These are phyloP conservation scores for Pseudonitzschia multistriata DNA, from an alignment of 108 stramenopile species.

Conservation along the genomic window DNA sequence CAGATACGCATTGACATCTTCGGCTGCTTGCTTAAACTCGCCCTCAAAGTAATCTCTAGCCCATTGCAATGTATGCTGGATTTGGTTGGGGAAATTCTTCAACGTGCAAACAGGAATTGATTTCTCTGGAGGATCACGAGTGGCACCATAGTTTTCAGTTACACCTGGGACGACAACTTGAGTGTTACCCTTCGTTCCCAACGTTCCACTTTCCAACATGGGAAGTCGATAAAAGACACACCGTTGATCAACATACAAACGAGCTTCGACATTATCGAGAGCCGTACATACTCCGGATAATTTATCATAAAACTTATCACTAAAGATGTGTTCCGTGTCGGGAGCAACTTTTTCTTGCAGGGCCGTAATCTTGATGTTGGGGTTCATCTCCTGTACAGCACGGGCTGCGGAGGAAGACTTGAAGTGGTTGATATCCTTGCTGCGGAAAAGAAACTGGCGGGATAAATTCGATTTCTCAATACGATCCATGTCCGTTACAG, in stretches of 20 bases:
- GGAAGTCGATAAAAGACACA: slow-evolving; percentile 95
- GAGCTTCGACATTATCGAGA: slow-evolving; percentile 98
- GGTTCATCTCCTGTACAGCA: slow-evolving; percentile 91
- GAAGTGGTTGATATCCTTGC: slow-evolving; percentile 90
- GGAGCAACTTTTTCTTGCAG: slow-evolving; percentile 91
- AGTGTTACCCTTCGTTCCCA: slow-evolving; percentile 97
- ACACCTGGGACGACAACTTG: slow-evolving; percentile 96
- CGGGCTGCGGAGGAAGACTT: slow-evolving; percentile 89
- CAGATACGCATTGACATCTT: slow-evolving; percentile 94
- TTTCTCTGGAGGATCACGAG: slow-evolving; percentile 98
- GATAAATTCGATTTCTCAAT: slow-evolving; percentile 97
- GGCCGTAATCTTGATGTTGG: slow-evolving; percentile 77
- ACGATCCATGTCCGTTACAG: slow-evolving; percentile 99
- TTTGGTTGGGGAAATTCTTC: slow-evolving; percentile 99
- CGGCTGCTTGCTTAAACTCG: slow-evolving; percentile 92
- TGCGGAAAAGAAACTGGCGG: slow-evolving; percentile 97
- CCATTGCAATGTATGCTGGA: slow-evolving; percentile 98
- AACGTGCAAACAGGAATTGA: slow-evolving; percentile 98
- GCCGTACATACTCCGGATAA: slow-evolving; percentile 97
- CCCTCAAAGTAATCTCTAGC: slow-evolving; percentile 99
- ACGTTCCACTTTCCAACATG: slow-evolving; percentile 98
- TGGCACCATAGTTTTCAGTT: slow-evolving; percentile 98
- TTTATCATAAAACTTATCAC: slow-evolving; percentile 95
- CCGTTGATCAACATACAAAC: slow-evolving; percentile 95
- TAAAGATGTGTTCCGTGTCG: slow-evolving; percentile 95